Conservation (phyloP, 192 early-diverging fungal genomes). For the Podila epicladia region DNA sequence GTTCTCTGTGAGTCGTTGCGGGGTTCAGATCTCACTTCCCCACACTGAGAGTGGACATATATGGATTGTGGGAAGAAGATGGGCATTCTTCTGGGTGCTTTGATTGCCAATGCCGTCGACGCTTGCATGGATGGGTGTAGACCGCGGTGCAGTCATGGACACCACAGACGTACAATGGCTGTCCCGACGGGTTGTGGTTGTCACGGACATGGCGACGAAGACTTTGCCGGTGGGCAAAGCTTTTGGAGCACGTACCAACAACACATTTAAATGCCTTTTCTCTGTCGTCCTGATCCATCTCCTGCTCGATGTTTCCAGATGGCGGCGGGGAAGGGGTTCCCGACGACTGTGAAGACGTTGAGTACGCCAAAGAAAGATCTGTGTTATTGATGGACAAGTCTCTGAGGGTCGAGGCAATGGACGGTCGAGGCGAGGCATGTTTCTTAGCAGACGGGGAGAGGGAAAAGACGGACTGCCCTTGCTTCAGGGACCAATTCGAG, state of each 20-base stretch:
- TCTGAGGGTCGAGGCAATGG: not conserved
- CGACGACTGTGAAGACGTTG: not conserved
- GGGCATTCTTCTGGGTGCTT: not conserved
- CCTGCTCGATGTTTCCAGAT: not conserved
- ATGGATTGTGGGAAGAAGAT: not conserved
- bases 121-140: constrained; percentile 1
- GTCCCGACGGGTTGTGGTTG: constrained; percentile 1
- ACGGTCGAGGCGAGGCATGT: not conserved
- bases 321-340: not conserved
- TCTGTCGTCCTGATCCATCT: not conserved
- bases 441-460: not conserved
- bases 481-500: not conserved
- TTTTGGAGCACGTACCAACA: not conserved
- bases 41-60: too few relatives aligned
- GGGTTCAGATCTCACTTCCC: too few relatives aligned
- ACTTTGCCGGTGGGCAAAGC: not conserved
- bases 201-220: not conserved
- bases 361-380: not conserved
- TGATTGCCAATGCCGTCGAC: constrained; percentile 5
- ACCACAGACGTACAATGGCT: not conserved
- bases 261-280: not conserved
- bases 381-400: not conserved
- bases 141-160: not conserved
- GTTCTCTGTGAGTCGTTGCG: too few relatives aligned
- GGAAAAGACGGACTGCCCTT: not conserved